Base-by-base conservation (phyloP, 2,329 filamentous ascomycete genomes). In the Orbilia blumenaviensis region DNA sequence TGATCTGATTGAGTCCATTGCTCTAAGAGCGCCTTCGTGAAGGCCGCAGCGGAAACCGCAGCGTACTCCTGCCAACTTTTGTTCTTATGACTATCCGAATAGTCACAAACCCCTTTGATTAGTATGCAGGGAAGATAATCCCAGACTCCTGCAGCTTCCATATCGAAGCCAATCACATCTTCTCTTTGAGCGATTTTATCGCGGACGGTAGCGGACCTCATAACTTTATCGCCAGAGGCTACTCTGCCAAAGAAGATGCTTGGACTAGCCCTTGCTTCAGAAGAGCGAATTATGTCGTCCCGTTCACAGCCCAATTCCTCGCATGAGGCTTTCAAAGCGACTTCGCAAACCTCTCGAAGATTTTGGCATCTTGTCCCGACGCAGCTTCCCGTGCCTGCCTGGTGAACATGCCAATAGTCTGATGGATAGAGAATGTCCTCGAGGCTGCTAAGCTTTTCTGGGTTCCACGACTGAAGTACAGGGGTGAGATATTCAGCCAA, bases 21-120 rank as follows among this genome's bases (percentile, higher is more conserved):
- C 18, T 18, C 75, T 29, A 82, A 68, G 36, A 82, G 58, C 0
- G 80, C 80, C 66, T 79, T 83, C 7, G 80, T 69, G 36, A 66
- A 81, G 5, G 82, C 81, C 0, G 84, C 83, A 0, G 83, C 84
- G 0, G 81, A 81, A 0, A 81, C 81, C 0, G 84, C 82, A 0
- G 84, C 83, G 78, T 83, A 85, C 0, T 69, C 14, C 66, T 84
- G 83, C 83, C 83, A 85, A 0, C 3, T 60, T 36, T 83, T 82
- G 62, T 80, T 82, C 66, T 84, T 83, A 67, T 84, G 83, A 18
- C 82, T 81, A 66, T 84, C 83, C 0, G 82, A 80, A 46, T 84
- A 84, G 77, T 85, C 81, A 25, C 81, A 83, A 0, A 84, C 81
- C 0, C 83, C 83, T 75, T 80, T 82, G 58, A 81, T 80, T 21